These are phyloP conservation scores for Cyanidiococcus yangmingshanensis DNA, from an alignment of 23 red algal species.

Conservation along the genomic window DNA sequence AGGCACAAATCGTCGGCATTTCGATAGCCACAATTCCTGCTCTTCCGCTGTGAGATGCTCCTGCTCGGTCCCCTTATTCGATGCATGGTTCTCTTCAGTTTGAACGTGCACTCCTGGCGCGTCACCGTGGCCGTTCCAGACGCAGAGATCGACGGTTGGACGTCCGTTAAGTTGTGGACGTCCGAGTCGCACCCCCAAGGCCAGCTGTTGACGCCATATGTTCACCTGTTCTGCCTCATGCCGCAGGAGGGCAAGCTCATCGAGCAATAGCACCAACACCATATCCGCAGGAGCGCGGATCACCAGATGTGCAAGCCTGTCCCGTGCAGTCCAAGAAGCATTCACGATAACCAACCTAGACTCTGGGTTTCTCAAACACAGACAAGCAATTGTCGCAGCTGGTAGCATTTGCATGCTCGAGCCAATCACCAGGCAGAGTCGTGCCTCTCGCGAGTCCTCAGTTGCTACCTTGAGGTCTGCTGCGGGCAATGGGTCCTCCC, in stretches of 20 bases:
- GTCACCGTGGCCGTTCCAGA: background rate
- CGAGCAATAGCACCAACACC: background rate
- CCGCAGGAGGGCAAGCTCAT: background rate
- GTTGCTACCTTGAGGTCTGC: slow-evolving; percentile 38
- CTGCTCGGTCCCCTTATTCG: background rate
- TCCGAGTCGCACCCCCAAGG: background rate
- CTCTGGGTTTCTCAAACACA: background rate
- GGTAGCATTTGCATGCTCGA: slow-evolving; percentile 74
- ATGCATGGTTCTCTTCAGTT: background rate
- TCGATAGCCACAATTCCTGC: background rate
- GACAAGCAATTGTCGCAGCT: slow-evolving; percentile 35
- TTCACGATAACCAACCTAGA: slow-evolving; percentile 3
- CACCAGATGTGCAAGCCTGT: slow-evolving; percentile 2
- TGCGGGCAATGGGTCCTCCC: slow-evolving; percentile 64
- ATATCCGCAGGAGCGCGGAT: slow-evolving; percentile 16
- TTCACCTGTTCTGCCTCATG: background rate
- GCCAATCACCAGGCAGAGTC: slow-evolving; percentile 53
- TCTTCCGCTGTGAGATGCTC: background rate
- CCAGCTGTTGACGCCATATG: background rate
- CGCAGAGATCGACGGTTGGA: background rate
- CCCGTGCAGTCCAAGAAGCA: slow-evolving; percentile 1
- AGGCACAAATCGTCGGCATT: background rate
- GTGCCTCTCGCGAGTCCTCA: slow-evolving; percentile 24
- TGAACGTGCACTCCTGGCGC: background rate
- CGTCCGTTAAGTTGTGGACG: background rate